These are phyloP conservation scores for Fusarium stilboides DNA, from an alignment of 2,329 filamentous ascomycete species.

Conservation along the genomic window DNA sequence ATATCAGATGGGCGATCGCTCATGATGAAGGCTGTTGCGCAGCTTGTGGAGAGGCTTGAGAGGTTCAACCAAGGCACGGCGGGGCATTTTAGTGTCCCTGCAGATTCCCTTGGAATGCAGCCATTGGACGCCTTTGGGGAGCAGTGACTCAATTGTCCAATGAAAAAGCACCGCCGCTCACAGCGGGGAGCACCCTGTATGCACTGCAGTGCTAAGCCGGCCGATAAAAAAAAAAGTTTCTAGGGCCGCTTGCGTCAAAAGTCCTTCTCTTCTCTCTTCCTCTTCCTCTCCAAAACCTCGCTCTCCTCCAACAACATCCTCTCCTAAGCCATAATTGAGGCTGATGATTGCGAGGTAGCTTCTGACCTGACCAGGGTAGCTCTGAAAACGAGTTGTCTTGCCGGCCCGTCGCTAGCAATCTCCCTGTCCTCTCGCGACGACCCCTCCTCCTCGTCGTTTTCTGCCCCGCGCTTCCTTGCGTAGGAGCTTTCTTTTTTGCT, in stretches of 20 bases:
- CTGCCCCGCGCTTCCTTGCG: conserved; percentile 51
- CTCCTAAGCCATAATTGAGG: conserved; percentile 49
- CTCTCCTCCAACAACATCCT: conserved; percentile 40
- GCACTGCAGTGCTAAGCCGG: conserved; percentile 23
- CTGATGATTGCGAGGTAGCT: conserved; percentile 59
- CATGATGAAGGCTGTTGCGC: conserved; percentile 45
- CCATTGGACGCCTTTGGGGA: conserved; percentile 41
- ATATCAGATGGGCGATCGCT: conserved; percentile 36
- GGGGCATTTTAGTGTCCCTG: conserved; percentile 49
- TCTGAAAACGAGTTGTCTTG: conserved; percentile 59
- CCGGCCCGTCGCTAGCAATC: conserved; percentile 54
- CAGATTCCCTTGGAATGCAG: conserved; percentile 36
- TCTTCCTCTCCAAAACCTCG: conserved; percentile 44
- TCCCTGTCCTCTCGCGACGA: conserved; percentile 45
- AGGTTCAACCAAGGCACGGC: conserved; percentile 46
- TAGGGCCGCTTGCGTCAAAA: conserved; percentile 42
- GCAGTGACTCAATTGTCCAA: conserved; percentile 46
- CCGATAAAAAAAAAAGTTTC: conserved; percentile 51
- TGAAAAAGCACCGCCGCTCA: conserved; percentile 25
- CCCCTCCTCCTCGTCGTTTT: conserved; percentile 40
- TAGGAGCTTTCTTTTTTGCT: conserved; percentile 29
- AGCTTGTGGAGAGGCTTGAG: conserved; percentile 48
- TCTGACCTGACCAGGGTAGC: conserved; percentile 55
- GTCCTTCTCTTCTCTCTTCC: conserved; percentile 35
- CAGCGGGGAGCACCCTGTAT: conserved; percentile 38